Evolutionary conservation across 305 asterid genomes (phyloP), one percentile per base, ranked within the genome.

Genomic region (Solanum hybrid): DNA sequence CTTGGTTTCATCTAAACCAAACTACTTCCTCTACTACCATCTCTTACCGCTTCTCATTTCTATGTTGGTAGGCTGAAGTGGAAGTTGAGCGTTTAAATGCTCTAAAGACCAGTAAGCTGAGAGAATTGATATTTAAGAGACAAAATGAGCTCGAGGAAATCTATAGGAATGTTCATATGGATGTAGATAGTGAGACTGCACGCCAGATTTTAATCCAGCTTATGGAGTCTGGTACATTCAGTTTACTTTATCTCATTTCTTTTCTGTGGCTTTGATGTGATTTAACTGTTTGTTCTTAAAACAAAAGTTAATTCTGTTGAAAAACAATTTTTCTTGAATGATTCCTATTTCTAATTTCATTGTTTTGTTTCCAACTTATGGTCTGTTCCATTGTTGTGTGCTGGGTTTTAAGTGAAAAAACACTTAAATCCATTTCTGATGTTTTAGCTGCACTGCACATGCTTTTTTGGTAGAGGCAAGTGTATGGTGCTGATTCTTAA

Each of bases 91-190:
- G 91, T 86, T 89, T 95, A 89, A 95, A 91, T 89, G 91, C 90
- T 90, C 87, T 93, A 91, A 95, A 95, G 94, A 92, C 93, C 90
- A 91, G 95, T 88, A 95, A 94, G 94, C 91, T 94, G 95, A 95
- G 93, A 91, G 98, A 95, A 91, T 91, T 95, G 89, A 94, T 95
- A 90, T 89, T 94, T 91, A 94, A 92, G 92, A 95, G 97, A 89
- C 98, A 95, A 88, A 90, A 92, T 80, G 95, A 95, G 92, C 94
- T 95, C 26, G 98, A 95, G 92, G 95, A 94, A 90, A 95, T 95
- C 87, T 92, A 93, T 86, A 79, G 90, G 87, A 93, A 84, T 84
- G 95, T 93, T 90, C 98, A 95, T 91, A 89, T 95, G 95, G 96
- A 95, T 89, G 92, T 94, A 42, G 95, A 95, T 71, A 79, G 90